These are phyloP conservation scores for Lathyrus aphaca DNA, from an alignment of 306 rosid species.

Conservation along the genomic window DNA sequence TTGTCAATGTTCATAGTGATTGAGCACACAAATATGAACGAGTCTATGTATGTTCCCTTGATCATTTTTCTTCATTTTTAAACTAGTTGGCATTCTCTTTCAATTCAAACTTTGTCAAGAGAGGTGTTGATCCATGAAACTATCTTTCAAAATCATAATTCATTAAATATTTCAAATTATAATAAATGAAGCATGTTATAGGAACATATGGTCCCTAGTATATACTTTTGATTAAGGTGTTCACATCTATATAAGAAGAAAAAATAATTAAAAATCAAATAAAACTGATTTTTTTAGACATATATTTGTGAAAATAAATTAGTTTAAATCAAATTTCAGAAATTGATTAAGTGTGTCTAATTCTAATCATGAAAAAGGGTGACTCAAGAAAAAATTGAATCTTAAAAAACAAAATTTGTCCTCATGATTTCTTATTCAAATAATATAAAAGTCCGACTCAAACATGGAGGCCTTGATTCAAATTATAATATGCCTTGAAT, in stretches of 20 bases:
- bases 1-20: constrained; percentile 12
- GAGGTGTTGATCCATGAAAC: neutral
- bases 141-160: neutral
- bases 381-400: too few relatives aligned
- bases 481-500: too few relatives aligned
- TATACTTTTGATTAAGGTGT: neutral
- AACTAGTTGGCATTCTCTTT: constrained; percentile 20
- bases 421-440: too few relatives aligned
- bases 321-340: too few relatives aligned
- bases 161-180: neutral
- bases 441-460: too few relatives aligned
- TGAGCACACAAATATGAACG: neutral
- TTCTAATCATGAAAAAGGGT: too few relatives aligned
- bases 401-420: too few relatives aligned
- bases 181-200: neutral
- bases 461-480: too few relatives aligned
- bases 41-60: neutral
- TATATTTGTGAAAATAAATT: too few relatives aligned
- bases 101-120: constrained; percentile 10
- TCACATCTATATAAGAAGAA: neutral
- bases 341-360: too few relatives aligned
- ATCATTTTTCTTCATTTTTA: constrained; percentile 1
- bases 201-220: neutral
- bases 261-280: too few relatives aligned
- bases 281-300: too few relatives aligned